Evolutionary conservation across 2,329 filamentous ascomycete species (phyloP), one percentile per base, ranked within the genome.

Genomic region (Atkinsonella texensis): DNA sequence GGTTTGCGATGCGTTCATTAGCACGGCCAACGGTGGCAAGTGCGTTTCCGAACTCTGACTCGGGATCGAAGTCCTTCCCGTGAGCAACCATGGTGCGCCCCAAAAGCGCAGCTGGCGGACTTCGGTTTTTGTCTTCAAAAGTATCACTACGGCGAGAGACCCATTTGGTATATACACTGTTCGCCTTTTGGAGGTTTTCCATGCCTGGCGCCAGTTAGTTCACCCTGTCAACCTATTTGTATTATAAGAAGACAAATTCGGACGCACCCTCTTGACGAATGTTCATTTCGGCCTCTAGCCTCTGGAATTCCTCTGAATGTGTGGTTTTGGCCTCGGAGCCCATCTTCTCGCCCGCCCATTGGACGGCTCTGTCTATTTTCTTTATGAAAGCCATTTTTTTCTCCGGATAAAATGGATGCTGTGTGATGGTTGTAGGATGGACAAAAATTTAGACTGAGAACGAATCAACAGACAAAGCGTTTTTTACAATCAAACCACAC

Each of bases 321-420:
- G 77, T 81, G 10, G 91, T 96, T 72, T 89, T 93, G 70, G 84
- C 79, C 70, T 96, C 90, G 58, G 81, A 81, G 61, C 91, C 91
- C 87, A 97, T 95, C 71, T 90, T 88, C 73, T 97, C 91, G 59
- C 89, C 89, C 39, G 90, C 89, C 91, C 91, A 97, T 84, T 97
- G 91, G 74, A 91, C 94, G 75, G 95, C 84, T 64, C 91, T 85
- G 71, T 90, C 91, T 66, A 97, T 82, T 68, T 94, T 95, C 76
- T 95, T 95, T 70, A 74, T 76, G 62, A 81, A 73, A 60, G 75
- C 71, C 77, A 80, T 80, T 35, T 43, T 65, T 40, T 45, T 47
- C 42, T 38, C 15, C 3, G 42, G n/a, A 15, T 28, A 4, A 43
- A 33, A 6, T 11, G 11, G 15, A 3, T 20, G n/a, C 40, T 18